Conservation (phyloP, 2,329 filamentous ascomycete genomes). For the Fusarium veterinarium region DNA sequence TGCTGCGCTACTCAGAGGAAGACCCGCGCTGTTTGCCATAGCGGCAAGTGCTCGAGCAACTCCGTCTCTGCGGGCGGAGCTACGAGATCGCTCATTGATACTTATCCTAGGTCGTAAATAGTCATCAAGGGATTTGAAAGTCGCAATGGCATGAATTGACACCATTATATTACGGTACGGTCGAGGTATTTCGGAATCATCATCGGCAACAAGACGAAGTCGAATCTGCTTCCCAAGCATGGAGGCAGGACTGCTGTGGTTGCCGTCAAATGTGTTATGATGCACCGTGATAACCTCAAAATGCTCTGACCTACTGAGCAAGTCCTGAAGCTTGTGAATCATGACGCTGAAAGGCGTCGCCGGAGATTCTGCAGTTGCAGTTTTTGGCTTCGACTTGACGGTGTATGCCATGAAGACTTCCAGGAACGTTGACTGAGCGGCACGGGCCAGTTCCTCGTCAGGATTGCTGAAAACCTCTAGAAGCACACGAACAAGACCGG, state of each 20-base stretch:
- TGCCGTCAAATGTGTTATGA: constrained; percentile 90
- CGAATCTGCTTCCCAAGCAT: constrained; percentile 98
- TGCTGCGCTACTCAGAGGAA: constrained; percentile 62
- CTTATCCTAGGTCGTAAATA: constrained; percentile 92
- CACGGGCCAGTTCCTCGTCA: constrained; percentile 68
- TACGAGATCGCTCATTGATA: constrained; percentile 75
- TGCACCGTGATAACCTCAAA: constrained; percentile 98
- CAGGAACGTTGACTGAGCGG: constrained; percentile 85
- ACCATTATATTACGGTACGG: constrained; percentile 96
- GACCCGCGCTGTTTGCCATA: constrained; percentile 77
- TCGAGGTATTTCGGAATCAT: constrained; percentile 88
- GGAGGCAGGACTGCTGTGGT: constrained; percentile 88
- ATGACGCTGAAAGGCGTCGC: constrained; percentile 90
- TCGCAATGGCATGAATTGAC: constrained; percentile 97
- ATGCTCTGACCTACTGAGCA: constrained; percentile 95
- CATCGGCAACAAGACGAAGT: constrained; percentile 87
- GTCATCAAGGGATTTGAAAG: constrained; percentile 96
- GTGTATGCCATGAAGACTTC: constrained; percentile 89
- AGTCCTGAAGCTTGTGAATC: constrained; percentile 93
- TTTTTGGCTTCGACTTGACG: constrained; percentile 73
- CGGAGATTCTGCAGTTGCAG: constrained; percentile 73
- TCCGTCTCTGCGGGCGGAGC: constrained; percentile 68
- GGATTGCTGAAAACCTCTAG: constrained; percentile 84
- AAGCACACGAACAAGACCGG: constrained; percentile 86
- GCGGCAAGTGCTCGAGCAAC: constrained; percentile 78